phyloP scores from a whole-genome alignment of 495 filamentous ascomycete species.

The Xylaria longipes region DNA sequence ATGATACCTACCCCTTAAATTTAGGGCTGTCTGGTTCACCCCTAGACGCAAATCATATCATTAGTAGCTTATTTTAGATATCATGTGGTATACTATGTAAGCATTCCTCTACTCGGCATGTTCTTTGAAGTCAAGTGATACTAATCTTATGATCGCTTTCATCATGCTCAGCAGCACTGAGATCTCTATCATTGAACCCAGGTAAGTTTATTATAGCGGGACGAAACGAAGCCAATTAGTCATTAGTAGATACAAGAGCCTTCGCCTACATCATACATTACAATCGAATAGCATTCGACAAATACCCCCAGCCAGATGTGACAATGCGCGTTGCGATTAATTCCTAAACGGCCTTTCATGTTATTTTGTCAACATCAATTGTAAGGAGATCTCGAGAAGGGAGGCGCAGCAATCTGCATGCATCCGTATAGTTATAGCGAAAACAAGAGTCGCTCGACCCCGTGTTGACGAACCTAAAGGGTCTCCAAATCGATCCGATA shows the following conservation, averaged over 20 bases:
- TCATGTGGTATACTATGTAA: background rate
- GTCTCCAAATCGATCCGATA: background rate
- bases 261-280: background rate
- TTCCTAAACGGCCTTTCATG: background rate
- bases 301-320: background rate
- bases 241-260: background rate
- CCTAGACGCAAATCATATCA: slow-evolving; percentile 15
- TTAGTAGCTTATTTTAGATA: background rate
- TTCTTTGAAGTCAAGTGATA: no score
- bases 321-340: background rate
- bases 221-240: background rate
- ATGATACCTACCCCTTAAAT: slow-evolving; percentile 11
- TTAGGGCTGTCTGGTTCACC: background rate
- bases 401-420: background rate
- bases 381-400: background rate
- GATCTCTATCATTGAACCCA: background rate
- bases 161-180: background rate
- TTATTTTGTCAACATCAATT: background rate
- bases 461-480: background rate
- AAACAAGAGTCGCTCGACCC: background rate
- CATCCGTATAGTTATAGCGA: background rate
- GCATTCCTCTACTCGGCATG: background rate
- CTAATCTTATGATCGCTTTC: background rate
- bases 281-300: background rate
- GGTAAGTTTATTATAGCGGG: background rate